Evolutionary conservation across 1,284 basidiomycete species (phyloP), one percentile per base, ranked within the genome.

Genomic region (Cryptococcus sp.): DNA sequence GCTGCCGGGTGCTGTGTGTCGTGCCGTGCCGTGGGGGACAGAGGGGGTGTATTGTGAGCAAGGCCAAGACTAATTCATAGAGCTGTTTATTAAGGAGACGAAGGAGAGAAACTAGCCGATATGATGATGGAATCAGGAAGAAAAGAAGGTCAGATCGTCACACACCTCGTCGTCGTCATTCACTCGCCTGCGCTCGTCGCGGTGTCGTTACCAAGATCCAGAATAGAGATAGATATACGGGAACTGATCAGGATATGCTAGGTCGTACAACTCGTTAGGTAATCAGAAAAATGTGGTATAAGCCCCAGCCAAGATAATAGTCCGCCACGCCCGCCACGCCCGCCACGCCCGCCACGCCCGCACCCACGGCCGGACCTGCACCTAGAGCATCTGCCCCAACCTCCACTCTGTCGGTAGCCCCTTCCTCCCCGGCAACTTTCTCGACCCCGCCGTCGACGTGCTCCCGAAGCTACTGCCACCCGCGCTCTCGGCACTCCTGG

Each of bases 341-440:
- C 28, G 5, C 9, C 28, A 33, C 28, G n/a, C 28, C 28, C 28
- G 28, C 28, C 28, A 5, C 28, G 9, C 5, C 28, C 28, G 5
- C 28, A 33, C 28, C 28, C 28, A 33, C 9, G 28, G n/a, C 13
- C 44, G 44, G 15, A 37, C 13, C 20, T 45, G 23, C 3, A 4
- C 16, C 46, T 24, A 56, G 33, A 56, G 46, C 21, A 39, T 45
- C 43, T 40, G 43, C 12, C 49, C 55, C 33, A 52, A 47, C 43
- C 24, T 56, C 59, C 59, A 61, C 44, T 61, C 56, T 36, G 40
- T 36, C 7, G 59, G 59, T 37, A 61, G 38, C 13, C 37, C 39
- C 52, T 50, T 60, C 35, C 59, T 54, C 24, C 38, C 55, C 4
- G 59, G 55, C 47, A 60, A 28, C 35, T 44, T 55, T 16, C 45